Evolutionary conservation across 148 eudicot genomes (phyloP).

Genomic region (Salicornia ramosissima): DNA sequence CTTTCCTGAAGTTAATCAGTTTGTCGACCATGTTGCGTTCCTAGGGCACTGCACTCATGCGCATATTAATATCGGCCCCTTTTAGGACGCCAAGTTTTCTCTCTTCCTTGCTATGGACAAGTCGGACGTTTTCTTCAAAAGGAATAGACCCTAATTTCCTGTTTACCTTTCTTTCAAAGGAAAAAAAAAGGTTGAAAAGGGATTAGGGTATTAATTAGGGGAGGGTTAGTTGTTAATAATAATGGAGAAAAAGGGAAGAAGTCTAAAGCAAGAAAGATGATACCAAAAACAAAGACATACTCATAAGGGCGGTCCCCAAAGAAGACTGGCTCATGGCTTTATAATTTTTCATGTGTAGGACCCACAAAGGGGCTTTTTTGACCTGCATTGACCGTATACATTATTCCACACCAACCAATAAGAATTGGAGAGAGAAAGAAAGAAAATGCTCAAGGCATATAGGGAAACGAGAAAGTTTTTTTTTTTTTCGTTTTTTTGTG

Average conservation of each 20-base stretch:
- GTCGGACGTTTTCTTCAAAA: too few relatives aligned
- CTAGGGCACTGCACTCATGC: too few relatives aligned
- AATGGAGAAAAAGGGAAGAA: background rate
- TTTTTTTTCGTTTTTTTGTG: background rate
- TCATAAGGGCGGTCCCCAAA: constrained; percentile 5
- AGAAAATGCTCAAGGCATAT: constrained; percentile 7
- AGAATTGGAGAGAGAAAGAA: background rate
- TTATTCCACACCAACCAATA: constrained; percentile 11
- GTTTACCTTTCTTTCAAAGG: too few relatives aligned
- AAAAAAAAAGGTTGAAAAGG: too few relatives aligned
- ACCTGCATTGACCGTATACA: constrained; percentile 19
- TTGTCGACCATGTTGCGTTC: too few relatives aligned
- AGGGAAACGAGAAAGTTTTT: constrained; percentile 11
- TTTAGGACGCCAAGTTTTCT: too few relatives aligned
- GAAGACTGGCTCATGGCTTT: background rate
- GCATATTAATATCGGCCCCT: too few relatives aligned
- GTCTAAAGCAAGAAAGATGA: background rate
- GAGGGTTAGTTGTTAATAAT: background rate
- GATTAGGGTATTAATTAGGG: background rate
- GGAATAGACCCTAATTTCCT: too few relatives aligned
- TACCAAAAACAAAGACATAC: background rate
- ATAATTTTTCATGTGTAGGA: background rate
- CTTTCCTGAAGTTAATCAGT: too few relatives aligned
- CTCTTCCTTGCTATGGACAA: too few relatives aligned
- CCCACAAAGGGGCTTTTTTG: constrained; percentile 5